Percentiles rank a stretch among this genome's conserved stretches.
phyloP scores from a whole-genome alignment of 768 basidiomycete species.

The Neoboletus magnificus region DNA sequence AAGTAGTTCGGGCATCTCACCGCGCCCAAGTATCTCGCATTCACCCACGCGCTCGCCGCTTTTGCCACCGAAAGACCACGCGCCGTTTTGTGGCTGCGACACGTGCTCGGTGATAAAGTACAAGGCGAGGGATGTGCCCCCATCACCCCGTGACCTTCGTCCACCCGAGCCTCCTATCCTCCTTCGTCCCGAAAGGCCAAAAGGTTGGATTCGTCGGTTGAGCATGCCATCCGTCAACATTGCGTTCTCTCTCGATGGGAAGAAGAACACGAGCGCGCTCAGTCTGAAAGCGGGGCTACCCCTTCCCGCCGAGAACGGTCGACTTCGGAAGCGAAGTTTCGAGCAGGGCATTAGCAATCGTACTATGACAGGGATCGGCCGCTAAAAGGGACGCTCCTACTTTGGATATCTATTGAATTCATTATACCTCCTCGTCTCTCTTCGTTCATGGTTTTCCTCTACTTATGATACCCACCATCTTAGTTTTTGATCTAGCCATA shows the following conservation, averaged over 20 bases:
- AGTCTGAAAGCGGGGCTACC: slow-evolving; percentile 33
- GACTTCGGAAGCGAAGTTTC: slow-evolving; percentile 34
- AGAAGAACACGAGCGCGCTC: slow-evolving; percentile 47
- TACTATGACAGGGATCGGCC: slow-evolving; percentile 50
- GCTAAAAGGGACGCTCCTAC: slow-evolving; percentile 11
- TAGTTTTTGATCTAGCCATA: background rate
- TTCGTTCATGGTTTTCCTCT: background rate
- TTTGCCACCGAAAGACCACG: slow-evolving; percentile 41
- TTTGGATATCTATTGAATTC: background rate
- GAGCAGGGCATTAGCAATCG: slow-evolving; percentile 43
- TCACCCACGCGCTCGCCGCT: slow-evolving; percentile 29
- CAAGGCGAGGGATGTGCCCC: slow-evolving; percentile 28
- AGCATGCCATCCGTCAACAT: slow-evolving; percentile 71
- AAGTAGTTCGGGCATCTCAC: slow-evolving; percentile 2
- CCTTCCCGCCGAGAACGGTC: slow-evolving; percentile 49
- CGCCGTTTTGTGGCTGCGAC: slow-evolving; percentile 65
- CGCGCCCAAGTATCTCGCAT: slow-evolving; percentile 25
- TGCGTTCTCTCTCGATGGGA: slow-evolving; percentile 57
- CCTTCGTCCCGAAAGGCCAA: slow-evolving; percentile 56
- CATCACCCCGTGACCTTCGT: slow-evolving; percentile 34
- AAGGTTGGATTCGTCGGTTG: slow-evolving; percentile 71
- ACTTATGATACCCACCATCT: slow-evolving; percentile 5
- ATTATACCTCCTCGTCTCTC: background rate
- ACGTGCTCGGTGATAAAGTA: slow-evolving; percentile 61
- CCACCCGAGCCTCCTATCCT: slow-evolving; percentile 42